Base-by-base conservation (phyloP, 2,329 filamentous ascomycete genomes). In the Davidsoniella virescens region DNA sequence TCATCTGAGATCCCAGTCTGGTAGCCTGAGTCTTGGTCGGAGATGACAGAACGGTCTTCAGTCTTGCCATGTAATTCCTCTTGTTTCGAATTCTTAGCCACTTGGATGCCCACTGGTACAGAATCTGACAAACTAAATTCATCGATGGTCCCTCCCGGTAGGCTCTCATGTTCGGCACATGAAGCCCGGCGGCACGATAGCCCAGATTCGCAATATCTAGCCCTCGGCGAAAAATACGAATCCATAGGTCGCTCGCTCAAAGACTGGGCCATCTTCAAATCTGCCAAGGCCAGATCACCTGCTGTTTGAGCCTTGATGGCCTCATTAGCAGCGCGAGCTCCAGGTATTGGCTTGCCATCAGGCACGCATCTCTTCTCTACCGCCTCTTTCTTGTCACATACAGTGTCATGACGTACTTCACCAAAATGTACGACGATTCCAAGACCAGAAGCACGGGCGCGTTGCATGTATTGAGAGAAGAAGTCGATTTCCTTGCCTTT, bases 381-480 rank as follows among this genome's bases (percentile, higher is more conserved):
- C 5, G 39, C 20, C 18, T 51, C 49, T 39, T 51, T 47, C 14
- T 18, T 37, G 26, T 47, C 29, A 25, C 49, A 51, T 4, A 44
- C 39, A 9, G 50, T 52, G n/a, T 52, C 45, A n/a, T 48, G 39
- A 3, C 45, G 39, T 1, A 75, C 71, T 63, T 92, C 86, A 2
- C 81, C 86, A 60, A 92, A 92, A 62, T 92, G 86, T 48, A 90
- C 64, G 0, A 85, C 88, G 23, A 87, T 63, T 1, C 71, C 71
- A 14, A 92, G 62, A 0, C 73, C 75, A 1, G 69, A 54, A 0
- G 58, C 60, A 53, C 69, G 72, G 4, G 82, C 82, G 50, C 68
- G 65, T 1, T 61, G 57, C 56, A 92, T 82, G 0, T 77, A 72
- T 0, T 70, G 64, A 1, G 67, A 65, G 60, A 86, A 83, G 5